These are phyloP conservation scores for Aristolochia fimbriata DNA, from an alignment of 164 flowering plant genomes.

Conservation along the genomic window DNA sequence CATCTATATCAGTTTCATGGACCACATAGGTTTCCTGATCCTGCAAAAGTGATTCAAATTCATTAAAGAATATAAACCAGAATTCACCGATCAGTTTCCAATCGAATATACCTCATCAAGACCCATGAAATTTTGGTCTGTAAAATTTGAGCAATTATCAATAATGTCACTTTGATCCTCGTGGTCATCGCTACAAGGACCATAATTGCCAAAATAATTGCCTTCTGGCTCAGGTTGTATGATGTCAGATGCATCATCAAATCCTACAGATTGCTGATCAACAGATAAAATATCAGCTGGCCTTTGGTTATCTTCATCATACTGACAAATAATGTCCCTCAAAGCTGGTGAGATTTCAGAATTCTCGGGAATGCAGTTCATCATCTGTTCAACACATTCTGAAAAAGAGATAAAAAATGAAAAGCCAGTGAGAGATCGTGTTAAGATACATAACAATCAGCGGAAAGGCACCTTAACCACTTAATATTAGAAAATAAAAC, in stretches of 20 bases:
- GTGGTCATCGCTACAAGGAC: slow-evolving; percentile 33
- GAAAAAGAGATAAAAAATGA: slow-evolving; percentile 11
- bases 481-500: not conserved
- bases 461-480: not conserved
- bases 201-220: slow-evolving; percentile 33
- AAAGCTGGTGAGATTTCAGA: slow-evolving; percentile 81
- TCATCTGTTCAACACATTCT: slow-evolving; percentile 76
- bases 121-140: slow-evolving; percentile 29
- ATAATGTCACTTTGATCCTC: slow-evolving; percentile 42
- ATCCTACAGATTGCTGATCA: slow-evolving; percentile 19
- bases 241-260: slow-evolving; percentile 14
- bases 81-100: not conserved
- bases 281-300: slow-evolving; percentile 28
- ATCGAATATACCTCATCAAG: slow-evolving; percentile 36
- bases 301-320: slow-evolving; percentile 61
- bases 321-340: slow-evolving; percentile 40
- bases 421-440: not conserved
- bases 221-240: slow-evolving; percentile 15
- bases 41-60: slow-evolving; percentile 28
- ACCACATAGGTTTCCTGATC: slow-evolving; percentile 27
- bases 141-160: slow-evolving; percentile 32
- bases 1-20: slow-evolving; percentile 38
- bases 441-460: not conserved
- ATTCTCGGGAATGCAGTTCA: slow-evolving; percentile 31
- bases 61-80: not conserved